Percentiles rank a stretch among this genome's conserved stretches.
Evolutionary conservation across 306 rosid genomes (phyloP).

Genomic region (Quercus engelmannii): DNA sequence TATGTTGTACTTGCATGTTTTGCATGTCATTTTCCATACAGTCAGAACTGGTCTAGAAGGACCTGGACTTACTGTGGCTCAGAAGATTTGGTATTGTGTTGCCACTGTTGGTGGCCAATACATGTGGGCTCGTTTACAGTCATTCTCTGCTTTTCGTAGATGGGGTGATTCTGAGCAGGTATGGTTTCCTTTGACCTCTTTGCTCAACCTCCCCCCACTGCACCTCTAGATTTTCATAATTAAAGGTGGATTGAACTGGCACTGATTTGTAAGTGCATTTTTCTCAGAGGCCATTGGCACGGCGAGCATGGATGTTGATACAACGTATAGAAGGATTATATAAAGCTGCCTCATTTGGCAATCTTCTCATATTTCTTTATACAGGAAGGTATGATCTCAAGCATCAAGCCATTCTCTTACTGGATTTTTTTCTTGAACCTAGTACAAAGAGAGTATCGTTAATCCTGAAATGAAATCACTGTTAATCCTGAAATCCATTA

Average conservation of each 20-base stretch:
- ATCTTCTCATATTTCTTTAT: slow-evolving; percentile 91
- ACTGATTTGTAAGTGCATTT: slow-evolving; percentile 21
- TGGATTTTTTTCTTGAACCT: slow-evolving; percentile 1
- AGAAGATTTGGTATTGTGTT: slow-evolving; percentile 90
- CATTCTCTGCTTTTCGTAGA: slow-evolving; percentile 97
- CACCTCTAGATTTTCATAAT: background rate
- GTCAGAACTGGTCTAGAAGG: slow-evolving; percentile 98
- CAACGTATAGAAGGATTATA: slow-evolving; percentile 89
- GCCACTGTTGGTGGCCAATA: slow-evolving; percentile 96
- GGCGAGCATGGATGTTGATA: slow-evolving; percentile 69
- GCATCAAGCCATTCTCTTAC: background rate
- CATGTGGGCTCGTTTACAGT: slow-evolving; percentile 88
- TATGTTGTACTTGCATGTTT: slow-evolving; percentile 10
- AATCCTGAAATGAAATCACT: background rate
- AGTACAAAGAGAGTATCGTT: background rate
- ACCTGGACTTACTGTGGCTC: slow-evolving; percentile 89
- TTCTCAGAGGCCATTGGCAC: slow-evolving; percentile 80
- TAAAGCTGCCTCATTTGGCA: slow-evolving; percentile 95
- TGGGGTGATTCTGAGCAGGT: slow-evolving; percentile 99
- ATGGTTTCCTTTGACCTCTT: slow-evolving; percentile 12
- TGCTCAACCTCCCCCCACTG: background rate
- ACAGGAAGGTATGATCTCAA: slow-evolving; percentile 68
- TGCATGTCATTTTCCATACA: slow-evolving; percentile 28
- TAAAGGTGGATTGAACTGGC: slow-evolving; percentile 9
- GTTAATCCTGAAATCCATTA: background rate